Percentiles rank a stretch among this genome's conserved stretches.
Evolutionary conservation across 2,329 filamentous ascomycete genomes (phyloP).

Genomic region (Chaetomiaceae sp.): DNA sequence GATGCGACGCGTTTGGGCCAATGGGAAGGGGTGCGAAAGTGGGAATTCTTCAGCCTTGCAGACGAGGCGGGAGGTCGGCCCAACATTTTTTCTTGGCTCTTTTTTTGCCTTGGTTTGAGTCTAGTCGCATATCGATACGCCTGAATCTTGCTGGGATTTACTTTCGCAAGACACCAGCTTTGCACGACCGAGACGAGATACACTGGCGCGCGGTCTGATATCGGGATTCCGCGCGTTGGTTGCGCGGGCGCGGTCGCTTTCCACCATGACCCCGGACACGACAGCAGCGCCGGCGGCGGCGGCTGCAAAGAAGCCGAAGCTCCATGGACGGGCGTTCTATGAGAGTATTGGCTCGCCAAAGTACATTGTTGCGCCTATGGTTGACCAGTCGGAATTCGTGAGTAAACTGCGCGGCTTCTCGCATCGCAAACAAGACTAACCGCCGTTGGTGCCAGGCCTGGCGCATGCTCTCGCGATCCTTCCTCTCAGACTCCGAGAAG

Average conservation of each 20-base stretch:
- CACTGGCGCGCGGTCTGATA: conserved; percentile 13
- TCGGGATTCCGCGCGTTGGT: conserved; percentile 8
- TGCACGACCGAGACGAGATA: background rate
- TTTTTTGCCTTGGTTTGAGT: too few species aligned
- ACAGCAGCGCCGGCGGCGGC: conserved; percentile 10
- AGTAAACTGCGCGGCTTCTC: conserved; percentile 33
- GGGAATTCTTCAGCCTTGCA: conserved; percentile 21
- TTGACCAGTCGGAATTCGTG: conserved; percentile 97
- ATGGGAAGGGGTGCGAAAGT: background rate
- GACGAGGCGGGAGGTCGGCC: conserved; percentile 13
- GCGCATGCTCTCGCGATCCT: conserved; percentile 93
- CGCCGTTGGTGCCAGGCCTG: conserved; percentile 64
- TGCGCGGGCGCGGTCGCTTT: conserved; percentile 9
- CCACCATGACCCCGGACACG: conserved; percentile 19
- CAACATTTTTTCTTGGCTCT: background rate
- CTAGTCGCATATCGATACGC: background rate
- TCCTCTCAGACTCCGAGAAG: conserved; percentile 64
- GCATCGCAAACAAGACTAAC: background rate
- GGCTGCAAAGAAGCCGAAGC: conserved; percentile 44
- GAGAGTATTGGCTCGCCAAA: conserved; percentile 91
- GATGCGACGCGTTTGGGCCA: background rate
- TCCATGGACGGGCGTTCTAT: conserved; percentile 86
- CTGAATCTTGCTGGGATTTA: background rate
- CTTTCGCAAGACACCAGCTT: background rate
- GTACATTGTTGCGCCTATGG: conserved; percentile 91